Conservation (phyloP, 371 early-diverging fungal genomes). For the Syncephalastrum racemosum region DNA sequence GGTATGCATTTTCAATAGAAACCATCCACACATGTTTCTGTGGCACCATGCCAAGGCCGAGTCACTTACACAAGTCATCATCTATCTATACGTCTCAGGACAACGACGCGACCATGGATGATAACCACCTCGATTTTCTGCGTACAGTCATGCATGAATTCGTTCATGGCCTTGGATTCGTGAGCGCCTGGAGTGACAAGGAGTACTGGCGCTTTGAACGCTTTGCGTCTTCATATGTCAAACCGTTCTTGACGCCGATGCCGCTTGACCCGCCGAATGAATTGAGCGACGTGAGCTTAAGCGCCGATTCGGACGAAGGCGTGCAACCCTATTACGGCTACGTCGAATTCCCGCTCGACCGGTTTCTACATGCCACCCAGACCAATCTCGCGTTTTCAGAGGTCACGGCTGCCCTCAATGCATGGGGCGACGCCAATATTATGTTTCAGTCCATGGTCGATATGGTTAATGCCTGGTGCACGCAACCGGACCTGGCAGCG, state of each 20-base stretch:
- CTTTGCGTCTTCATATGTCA: constrained; percentile 16
- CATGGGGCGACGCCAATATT: constrained; percentile 27
- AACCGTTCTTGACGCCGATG: constrained; percentile 26
- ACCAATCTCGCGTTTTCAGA: constrained; percentile 13
- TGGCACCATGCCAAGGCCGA: too few relatives aligned
- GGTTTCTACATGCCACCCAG: constrained; percentile 16
- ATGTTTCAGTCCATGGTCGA: constrained; percentile 28
- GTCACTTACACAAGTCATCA: too few relatives aligned
- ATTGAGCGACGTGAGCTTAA: constrained; percentile 6
- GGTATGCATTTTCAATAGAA: constrained; percentile 6
- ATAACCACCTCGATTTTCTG: constrained; percentile 45
- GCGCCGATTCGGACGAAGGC: constrained; percentile 4
- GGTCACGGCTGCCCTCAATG: constrained; percentile 22
- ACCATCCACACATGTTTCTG: not conserved
- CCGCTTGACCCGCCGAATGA: constrained; percentile 25
- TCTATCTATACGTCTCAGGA: constrained; percentile 11
- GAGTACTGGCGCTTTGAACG: constrained; percentile 23
- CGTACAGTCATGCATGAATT: constrained; percentile 61
- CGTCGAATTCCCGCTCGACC: constrained; percentile 47
- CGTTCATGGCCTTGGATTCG: constrained; percentile 69
- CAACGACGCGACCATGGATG: constrained; percentile 9
- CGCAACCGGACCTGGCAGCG: constrained; percentile 5
- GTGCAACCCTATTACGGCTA: constrained; percentile 47
- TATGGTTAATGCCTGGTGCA: constrained; percentile 39
- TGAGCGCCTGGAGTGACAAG: constrained; percentile 52